A percentile compares a stretch with the other conserved stretches of the same genome.
Evolutionary conservation across 78 protist species (phyloP).

Genomic region (Isochrysis galbana): DNA sequence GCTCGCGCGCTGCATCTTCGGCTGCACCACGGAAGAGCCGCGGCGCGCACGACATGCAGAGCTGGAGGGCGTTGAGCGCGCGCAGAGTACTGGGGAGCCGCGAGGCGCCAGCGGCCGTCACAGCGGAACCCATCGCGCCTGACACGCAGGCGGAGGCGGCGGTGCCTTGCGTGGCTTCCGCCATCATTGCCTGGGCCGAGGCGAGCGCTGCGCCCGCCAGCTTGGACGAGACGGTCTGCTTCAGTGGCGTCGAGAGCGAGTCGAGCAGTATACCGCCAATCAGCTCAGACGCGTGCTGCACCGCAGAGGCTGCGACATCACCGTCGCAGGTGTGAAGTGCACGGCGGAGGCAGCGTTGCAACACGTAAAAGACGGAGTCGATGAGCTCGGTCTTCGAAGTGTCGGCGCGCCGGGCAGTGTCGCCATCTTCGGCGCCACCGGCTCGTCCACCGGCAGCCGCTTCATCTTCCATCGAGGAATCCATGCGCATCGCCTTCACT

Average conservation of each 20-base stretch:
- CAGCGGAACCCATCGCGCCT: neutral
- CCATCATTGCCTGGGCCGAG: neutral
- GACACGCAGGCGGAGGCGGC: neutral
- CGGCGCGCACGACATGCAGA: neutral
- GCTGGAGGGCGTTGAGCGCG: neutral
- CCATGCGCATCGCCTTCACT: neutral
- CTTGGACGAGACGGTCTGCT: neutral
- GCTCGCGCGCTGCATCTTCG: neutral
- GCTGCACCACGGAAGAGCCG: neutral
- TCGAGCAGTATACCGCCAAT: neutral
- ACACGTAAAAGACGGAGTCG: neutral
- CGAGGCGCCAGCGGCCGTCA: neutral
- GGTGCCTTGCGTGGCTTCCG: neutral
- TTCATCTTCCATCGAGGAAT: neutral
- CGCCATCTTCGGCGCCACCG: neutral
- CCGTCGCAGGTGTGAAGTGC: neutral
- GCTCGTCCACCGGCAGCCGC: neutral
- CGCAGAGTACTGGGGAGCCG: neutral
- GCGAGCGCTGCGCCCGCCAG: conserved; percentile 17
- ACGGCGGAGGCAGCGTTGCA: neutral
- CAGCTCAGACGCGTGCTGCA: neutral
- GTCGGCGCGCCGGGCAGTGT: neutral
- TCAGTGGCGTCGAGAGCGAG: neutral
- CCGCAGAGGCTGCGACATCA: neutral
- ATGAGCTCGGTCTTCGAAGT: neutral